Evolutionary conservation across 441 rosid genomes (phyloP).

Genomic region (Populus hybrid): DNA sequence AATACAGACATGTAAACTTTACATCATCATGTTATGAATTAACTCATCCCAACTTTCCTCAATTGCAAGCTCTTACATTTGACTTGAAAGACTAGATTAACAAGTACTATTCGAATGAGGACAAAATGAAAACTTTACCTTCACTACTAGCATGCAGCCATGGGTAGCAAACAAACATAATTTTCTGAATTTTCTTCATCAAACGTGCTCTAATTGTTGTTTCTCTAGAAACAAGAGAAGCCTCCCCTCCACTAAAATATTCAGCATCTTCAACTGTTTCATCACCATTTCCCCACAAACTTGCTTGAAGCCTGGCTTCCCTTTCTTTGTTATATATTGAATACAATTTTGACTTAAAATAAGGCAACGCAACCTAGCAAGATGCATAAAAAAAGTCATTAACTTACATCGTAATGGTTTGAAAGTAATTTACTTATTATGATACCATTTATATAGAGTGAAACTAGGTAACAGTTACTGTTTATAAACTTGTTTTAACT

Average conservation of each 20-base stretch:
- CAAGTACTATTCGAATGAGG: neutral
- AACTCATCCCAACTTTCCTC: neutral
- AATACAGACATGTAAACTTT: neutral
- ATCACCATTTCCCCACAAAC: slow-evolving; percentile 87
- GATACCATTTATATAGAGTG: no score
- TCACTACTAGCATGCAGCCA: slow-evolving; percentile 93
- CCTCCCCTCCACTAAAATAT: slow-evolving; percentile 37
- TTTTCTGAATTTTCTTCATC: slow-evolving; percentile 59
- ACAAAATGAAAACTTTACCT: slow-evolving; percentile 46
- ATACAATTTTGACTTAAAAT: slow-evolving; percentile 84
- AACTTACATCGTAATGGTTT: no score
- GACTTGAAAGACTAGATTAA: slow-evolving; percentile 9
- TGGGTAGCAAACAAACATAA: slow-evolving; percentile 80
- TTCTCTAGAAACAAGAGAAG: slow-evolving; percentile 47
- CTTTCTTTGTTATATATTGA: slow-evolving; percentile 92
- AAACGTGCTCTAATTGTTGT: slow-evolving; percentile 54
- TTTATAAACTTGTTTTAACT: no score
- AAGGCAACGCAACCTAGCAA: no score
- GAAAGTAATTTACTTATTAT: no score
- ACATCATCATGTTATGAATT: neutral
- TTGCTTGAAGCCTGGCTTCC: slow-evolving; percentile 93
- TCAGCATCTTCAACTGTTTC: slow-evolving; percentile 58
- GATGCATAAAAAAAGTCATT: no score
- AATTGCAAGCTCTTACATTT: slow-evolving; percentile 1
- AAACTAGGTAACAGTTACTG: no score